Conservation (phyloP, 768 basidiomycete genomes). For the Lactarius evosmus region DNA sequence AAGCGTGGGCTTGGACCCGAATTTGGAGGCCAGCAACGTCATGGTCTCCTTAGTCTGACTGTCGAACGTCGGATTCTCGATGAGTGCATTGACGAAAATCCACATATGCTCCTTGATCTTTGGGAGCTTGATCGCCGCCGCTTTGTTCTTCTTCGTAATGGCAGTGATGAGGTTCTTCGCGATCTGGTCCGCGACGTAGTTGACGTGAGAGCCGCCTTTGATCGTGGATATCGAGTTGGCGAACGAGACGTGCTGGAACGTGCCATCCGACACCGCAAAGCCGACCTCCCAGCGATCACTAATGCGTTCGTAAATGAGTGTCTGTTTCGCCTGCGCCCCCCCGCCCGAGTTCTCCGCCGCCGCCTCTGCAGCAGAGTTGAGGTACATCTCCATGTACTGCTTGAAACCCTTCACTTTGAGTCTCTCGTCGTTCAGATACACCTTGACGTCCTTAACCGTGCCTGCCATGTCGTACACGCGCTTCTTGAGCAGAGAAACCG, state of each 20-base stretch:
- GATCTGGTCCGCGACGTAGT: conserved; percentile 79
- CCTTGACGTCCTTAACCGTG: conserved; percentile 90
- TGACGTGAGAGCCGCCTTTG: conserved; percentile 95
- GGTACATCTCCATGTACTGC: conserved; percentile 93
- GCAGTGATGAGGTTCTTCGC: conserved; percentile 77
- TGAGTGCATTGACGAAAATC: conserved; percentile 93
- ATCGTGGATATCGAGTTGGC: conserved; percentile 96
- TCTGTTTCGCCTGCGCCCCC: conserved; percentile 73
- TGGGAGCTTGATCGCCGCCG: conserved; percentile 84
- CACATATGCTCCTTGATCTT: conserved; percentile 98
- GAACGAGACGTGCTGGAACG: conserved; percentile 93
- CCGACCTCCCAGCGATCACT: conserved; percentile 90
- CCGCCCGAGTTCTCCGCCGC: conserved; percentile 70
- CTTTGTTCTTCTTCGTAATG: conserved; percentile 97
- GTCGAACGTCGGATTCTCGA: conserved; percentile 98
- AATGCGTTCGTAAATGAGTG: conserved; percentile 77
- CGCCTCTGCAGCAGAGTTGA: conserved; percentile 70
- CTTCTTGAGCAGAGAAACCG: conserved; percentile 80
- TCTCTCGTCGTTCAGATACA: conserved; percentile 87
- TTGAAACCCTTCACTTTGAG: conserved; percentile 95
- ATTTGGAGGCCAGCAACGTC: conserved; percentile 82
- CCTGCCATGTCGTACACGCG: conserved; percentile 98
- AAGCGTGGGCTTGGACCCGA: conserved; percentile 80
- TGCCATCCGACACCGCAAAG: conserved; percentile 90
- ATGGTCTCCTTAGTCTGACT: conserved; percentile 98